A percentile compares a stretch with the other conserved stretches of the same genome.
These are phyloP conservation scores for Patellifolia procumbens DNA, from an alignment of 179 eudicot genomes.

Conservation along the genomic window DNA sequence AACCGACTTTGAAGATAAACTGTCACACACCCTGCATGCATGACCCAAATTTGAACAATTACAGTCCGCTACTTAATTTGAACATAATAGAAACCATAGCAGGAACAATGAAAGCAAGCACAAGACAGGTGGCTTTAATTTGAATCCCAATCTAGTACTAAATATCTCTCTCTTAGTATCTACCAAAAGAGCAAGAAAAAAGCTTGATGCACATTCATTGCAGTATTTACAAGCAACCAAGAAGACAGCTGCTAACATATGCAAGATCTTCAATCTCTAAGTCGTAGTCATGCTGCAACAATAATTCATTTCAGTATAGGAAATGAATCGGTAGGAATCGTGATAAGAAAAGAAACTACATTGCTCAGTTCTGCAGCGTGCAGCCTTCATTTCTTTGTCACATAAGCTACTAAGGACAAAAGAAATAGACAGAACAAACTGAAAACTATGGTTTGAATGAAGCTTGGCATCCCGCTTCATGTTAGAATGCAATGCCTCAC, in stretches of 20 bases:
- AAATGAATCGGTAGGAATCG: neutral
- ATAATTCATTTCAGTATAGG: neutral
- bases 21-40: slow-evolving; percentile 53
- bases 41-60: slow-evolving; percentile 5
- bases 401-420: neutral
- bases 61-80: neutral
- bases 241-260: neutral
- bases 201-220: neutral
- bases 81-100: neutral
- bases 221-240: neutral
- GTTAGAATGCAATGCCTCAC: neutral
- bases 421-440: neutral
- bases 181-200: neutral
- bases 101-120: neutral
- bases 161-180: neutral
- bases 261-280: slow-evolving; percentile 1
- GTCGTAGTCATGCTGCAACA: neutral
- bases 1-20: slow-evolving; percentile 48
- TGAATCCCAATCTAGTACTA: neutral
- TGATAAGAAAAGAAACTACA: neutral
- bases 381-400: neutral
- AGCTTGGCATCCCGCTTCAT: slow-evolving; percentile 5
- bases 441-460: neutral
- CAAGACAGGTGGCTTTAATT: neutral
- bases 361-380: neutral